phyloP scores from a whole-genome alignment of 2,329 filamentous ascomycete genomes.

The Colletotrichum viniferum region DNA sequence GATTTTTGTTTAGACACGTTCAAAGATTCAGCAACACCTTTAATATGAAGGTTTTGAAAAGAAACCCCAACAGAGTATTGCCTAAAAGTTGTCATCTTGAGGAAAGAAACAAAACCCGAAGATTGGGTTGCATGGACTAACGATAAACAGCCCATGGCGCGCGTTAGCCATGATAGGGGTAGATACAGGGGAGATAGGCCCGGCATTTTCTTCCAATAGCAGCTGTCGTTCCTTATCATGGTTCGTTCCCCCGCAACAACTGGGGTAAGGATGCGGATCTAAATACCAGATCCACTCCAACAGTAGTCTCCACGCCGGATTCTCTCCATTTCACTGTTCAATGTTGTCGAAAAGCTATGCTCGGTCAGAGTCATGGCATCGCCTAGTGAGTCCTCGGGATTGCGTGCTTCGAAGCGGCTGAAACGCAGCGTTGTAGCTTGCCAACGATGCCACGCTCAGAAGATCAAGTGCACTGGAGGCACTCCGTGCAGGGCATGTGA shows the following conservation, averaged over 20 bases:
- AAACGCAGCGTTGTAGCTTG: slow-evolving; percentile 26
- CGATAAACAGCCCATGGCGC: neutral
- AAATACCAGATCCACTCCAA: neutral
- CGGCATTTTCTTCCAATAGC: neutral
- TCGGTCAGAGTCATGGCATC: neutral
- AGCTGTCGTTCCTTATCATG: neutral
- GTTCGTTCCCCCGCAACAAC: neutral
- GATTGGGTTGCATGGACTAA: neutral
- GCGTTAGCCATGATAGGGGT: neutral
- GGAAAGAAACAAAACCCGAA: neutral
- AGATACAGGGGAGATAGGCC: neutral
- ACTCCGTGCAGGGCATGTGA: slow-evolving; percentile 46
- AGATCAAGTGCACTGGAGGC: slow-evolving; percentile 49
- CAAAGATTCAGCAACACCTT: rapidly evolving
- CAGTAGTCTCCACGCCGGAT: neutral
- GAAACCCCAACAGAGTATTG: neutral
- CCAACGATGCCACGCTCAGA: slow-evolving; percentile 47
- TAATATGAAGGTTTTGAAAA: neutral
- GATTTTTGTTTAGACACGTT: neutral
- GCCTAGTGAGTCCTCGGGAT: neutral
- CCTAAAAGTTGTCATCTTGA: neutral
- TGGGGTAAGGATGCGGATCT: neutral
- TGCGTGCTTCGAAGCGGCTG: neutral
- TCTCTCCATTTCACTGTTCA: neutral
- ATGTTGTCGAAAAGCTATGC: neutral